Percentiles rank a stretch among this genome's conserved stretches.
Conservation (phyloP, 2,329 filamentous ascomycete genomes). For the Aspergillus nomiae region DNA sequence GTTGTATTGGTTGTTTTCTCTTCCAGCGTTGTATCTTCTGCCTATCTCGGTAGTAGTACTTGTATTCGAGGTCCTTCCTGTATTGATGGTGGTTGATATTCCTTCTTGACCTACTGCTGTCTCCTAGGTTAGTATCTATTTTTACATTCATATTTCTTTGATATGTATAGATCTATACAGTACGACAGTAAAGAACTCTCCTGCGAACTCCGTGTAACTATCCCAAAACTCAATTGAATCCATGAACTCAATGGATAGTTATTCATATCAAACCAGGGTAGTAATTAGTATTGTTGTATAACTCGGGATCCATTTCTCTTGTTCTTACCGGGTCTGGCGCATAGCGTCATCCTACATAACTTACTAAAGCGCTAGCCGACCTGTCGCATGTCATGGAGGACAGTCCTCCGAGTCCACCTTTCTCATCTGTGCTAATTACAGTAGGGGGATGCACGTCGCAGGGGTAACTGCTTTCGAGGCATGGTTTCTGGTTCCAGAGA, state of each 20-base stretch:
- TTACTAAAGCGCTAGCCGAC: slow-evolving; percentile 4
- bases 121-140: background rate
- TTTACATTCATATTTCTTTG: background rate
- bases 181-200: background rate
- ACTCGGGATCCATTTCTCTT: too few species aligned
- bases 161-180: too few species aligned
- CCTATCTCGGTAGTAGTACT: too few species aligned
- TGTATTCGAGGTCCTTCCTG: too few species aligned
- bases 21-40: background rate
- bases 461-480: background rate
- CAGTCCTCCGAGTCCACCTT: slow-evolving; percentile 24
- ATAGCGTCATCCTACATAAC: slow-evolving; percentile 15
- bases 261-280: too few species aligned
- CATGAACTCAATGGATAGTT: background rate
- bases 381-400: slow-evolving; percentile 20
- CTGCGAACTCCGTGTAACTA: background rate
- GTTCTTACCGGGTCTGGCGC: background rate
- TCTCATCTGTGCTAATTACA: background rate
- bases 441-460: slow-evolving; percentile 5
- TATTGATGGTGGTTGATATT: too few species aligned
- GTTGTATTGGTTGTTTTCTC: background rate
- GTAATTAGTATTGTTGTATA: background rate
- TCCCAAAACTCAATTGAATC: background rate
- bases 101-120: too few species aligned
- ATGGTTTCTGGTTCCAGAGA: slow-evolving; percentile 3